Evolutionary conservation across 1,284 basidiomycete species (phyloP).

Genomic region (Trametes hirsuta): DNA sequence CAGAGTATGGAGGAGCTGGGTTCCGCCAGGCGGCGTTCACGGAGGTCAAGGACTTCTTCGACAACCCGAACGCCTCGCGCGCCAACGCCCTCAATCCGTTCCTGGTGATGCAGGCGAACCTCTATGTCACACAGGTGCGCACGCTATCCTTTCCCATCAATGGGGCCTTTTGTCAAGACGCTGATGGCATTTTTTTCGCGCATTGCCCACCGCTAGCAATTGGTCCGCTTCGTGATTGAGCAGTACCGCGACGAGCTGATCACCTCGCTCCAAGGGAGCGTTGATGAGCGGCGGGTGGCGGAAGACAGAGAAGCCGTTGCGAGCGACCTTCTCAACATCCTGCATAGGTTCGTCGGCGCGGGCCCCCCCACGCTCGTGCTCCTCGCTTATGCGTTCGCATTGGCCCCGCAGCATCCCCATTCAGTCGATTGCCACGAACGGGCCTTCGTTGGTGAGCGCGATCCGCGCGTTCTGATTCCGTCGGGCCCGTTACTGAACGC

Average conservation of each 20-base stretch:
- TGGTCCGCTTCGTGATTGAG: conserved; percentile 86
- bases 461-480: conserved; percentile 11
- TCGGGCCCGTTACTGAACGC: conserved; percentile 5
- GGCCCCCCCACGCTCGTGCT: conserved; percentile 3
- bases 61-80: conserved; percentile 83
- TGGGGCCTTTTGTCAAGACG: conserved; percentile 7
- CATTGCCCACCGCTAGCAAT: conserved; percentile 58
- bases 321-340: conserved; percentile 79
- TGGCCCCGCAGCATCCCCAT: conserved; percentile 72
- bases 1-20: conserved; percentile 66
- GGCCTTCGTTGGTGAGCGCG: conserved; percentile 67
- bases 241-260: conserved; percentile 86
- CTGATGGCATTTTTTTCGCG: conserved; percentile 7
- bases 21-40: conserved; percentile 82
- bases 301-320: conserved; percentile 77
- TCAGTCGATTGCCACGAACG: conserved; percentile 88
- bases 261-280: conserved; percentile 62
- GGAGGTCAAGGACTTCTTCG: conserved; percentile 87
- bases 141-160: background rate
- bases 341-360: conserved; percentile 61
- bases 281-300: conserved; percentile 66
- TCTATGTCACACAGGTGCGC: conserved; percentile 84
- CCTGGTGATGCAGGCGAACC: conserved; percentile 86
- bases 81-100: conserved; percentile 85
- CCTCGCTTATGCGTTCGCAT: conserved; percentile 14